Conservation (phyloP, 169 alveolate species). For the Plasmodium ovale region DNA sequence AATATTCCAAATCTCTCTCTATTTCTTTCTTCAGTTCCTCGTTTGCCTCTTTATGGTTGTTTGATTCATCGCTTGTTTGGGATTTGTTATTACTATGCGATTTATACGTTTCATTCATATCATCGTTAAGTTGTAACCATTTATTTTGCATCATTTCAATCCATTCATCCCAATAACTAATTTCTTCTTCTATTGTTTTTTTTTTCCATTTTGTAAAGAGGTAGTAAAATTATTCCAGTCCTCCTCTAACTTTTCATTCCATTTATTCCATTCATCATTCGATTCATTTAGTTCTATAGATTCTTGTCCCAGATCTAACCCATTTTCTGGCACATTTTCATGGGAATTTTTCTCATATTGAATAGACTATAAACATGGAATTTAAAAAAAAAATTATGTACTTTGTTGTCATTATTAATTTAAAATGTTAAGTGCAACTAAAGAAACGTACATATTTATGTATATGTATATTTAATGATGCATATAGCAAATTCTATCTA, state of each 20-base stretch:
- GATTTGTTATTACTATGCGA: neutral
- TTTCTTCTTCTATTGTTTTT: neutral
- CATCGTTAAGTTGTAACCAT: neutral
- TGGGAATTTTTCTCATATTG: neutral
- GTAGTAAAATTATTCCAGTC: neutral
- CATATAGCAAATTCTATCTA: neutral
- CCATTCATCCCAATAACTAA: constrained; percentile 9
- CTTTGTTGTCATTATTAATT: no score
- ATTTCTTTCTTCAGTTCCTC: neutral
- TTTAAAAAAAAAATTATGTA: no score
- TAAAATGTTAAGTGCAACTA: constrained; percentile 7
- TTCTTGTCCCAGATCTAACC: neutral
- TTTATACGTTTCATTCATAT: neutral
- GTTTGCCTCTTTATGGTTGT: neutral
- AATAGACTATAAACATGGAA: constrained; percentile 3
- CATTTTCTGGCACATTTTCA: neutral
- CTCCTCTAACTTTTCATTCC: neutral
- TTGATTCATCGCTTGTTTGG: neutral
- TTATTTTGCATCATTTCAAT: constrained; percentile 1
- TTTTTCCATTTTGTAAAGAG: neutral
- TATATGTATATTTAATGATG: no score
- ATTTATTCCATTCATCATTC: neutral
- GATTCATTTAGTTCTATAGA: neutral
- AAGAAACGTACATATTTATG: neutral
- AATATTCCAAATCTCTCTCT: neutral